Evolutionary conservation across 345 rosid species (phyloP).

Genomic region (Erucastrum elatum): DNA sequence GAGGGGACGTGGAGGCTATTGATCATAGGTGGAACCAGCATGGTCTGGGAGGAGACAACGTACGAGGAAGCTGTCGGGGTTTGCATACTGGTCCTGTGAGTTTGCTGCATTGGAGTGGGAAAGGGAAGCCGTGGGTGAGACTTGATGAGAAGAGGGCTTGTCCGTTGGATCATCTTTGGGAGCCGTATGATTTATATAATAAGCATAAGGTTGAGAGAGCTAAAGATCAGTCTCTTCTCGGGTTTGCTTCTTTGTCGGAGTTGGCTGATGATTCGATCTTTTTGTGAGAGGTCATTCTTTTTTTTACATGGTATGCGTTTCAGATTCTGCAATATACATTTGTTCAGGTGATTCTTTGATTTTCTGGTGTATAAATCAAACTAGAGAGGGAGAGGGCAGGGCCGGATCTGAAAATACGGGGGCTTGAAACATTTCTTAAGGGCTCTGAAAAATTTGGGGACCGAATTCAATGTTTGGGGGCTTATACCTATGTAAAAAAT

Average conservation of each 20-base stretch:
- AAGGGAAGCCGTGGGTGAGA: slow-evolving; percentile 96
- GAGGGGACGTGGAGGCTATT: slow-evolving; percentile 75
- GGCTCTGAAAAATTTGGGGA: too few relatives aligned
- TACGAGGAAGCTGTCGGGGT: slow-evolving; percentile 78
- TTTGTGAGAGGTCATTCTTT: slow-evolving; percentile 36
- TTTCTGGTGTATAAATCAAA: slow-evolving; percentile 33
- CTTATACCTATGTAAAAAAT: too few relatives aligned
- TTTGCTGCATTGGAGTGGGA: slow-evolving; percentile 97
- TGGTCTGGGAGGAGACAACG: slow-evolving; percentile 92
- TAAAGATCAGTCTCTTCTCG: slow-evolving; percentile 36
- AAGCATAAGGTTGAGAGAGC: slow-evolving; percentile 41
- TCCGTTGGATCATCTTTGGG: slow-evolving; percentile 78
- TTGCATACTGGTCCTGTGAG: slow-evolving; percentile 93
- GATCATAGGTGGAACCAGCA: slow-evolving; percentile 97
- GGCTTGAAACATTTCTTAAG: too few relatives aligned
- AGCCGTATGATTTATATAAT: slow-evolving; percentile 74
- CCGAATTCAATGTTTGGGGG: too few relatives aligned
- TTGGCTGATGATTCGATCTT: slow-evolving; percentile 41
- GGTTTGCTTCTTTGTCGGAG: slow-evolving; percentile 35
- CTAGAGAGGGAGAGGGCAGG: slow-evolving; percentile 5
- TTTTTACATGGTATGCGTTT: background rate
- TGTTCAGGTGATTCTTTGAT: slow-evolving; percentile 39
- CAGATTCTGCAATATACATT: slow-evolving; percentile 3
- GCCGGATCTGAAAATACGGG: too few relatives aligned
- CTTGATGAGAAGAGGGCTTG: slow-evolving; percentile 75